A percentile compares a stretch with the other conserved stretches of the same genome.
phyloP scores from a whole-genome alignment of 208 protist species.

The Spongospora subterranea region DNA sequence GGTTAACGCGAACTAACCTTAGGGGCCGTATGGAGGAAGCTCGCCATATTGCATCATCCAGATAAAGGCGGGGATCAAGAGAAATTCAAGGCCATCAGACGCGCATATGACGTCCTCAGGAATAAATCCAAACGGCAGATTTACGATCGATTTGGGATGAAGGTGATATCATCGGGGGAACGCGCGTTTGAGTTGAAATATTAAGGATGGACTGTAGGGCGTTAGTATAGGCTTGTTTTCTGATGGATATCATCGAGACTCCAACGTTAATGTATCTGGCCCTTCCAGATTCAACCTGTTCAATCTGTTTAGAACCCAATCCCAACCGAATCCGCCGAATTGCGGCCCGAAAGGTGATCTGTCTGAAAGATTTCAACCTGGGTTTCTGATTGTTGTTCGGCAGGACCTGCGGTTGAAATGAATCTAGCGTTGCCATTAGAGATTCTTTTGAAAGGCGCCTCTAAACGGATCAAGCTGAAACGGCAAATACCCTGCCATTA shows the following conservation, averaged over 20 bases:
- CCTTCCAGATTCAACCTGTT: neutral
- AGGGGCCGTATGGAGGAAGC: neutral
- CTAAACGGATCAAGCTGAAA: neutral
- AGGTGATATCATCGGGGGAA: no score
- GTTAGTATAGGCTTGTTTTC: no score
- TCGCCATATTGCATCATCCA: neutral
- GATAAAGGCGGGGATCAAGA: neutral
- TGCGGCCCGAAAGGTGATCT: neutral
- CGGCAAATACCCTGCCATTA: neutral
- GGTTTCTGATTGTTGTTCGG: neutral
- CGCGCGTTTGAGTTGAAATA: no score
- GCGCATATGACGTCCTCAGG: neutral
- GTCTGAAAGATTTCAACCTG: neutral
- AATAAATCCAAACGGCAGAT: neutral
- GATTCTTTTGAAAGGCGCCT: neutral
- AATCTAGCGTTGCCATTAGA: neutral
- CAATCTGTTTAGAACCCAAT: neutral
- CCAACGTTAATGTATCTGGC: no score
- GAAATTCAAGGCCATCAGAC: neutral
- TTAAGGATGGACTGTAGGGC: no score
- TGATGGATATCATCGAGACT: no score
- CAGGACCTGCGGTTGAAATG: neutral
- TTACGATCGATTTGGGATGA: neutral
- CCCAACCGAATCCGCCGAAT: neutral
- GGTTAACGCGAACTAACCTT: neutral